phyloP scores from a whole-genome alignment of 1,284 basidiomycete genomes.

The Polyporus tsugae region DNA sequence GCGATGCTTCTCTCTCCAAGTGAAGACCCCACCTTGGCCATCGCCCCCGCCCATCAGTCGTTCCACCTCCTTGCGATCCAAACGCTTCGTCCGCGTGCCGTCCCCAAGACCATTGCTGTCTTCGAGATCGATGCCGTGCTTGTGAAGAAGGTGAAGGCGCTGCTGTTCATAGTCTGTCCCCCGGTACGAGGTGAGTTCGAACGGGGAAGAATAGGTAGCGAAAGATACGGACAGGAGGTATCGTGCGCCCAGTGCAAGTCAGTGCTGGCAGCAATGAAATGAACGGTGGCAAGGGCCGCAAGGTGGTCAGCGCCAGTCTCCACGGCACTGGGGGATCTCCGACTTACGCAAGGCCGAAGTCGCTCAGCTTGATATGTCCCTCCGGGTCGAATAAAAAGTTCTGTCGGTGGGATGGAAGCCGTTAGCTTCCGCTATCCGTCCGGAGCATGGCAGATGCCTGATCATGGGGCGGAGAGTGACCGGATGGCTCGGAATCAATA shows the following conservation, averaged over 20 bases:
- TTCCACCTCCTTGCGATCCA: conserved; percentile 83
- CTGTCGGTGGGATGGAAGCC: conserved; percentile 52
- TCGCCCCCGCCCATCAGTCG: conserved; percentile 81
- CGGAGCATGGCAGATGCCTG: conserved; percentile 20
- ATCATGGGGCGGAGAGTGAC: conserved; percentile 29
- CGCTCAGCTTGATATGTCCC: conserved; percentile 94
- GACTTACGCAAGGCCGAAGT: conserved; percentile 93
- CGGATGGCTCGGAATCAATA: conserved; percentile 34
- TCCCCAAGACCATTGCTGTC: conserved; percentile 71
- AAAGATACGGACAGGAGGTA: conserved; percentile 72
- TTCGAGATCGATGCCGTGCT: conserved; percentile 95
- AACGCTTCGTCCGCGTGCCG: conserved; percentile 72
- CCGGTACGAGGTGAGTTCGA: conserved; percentile 26
- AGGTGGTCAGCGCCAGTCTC: conserved; percentile 18
- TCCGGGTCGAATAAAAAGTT: conserved; percentile 95
- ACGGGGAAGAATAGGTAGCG: conserved; percentile 21
- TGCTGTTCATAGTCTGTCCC: conserved; percentile 92
- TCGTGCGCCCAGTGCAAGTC: conserved; percentile 94
- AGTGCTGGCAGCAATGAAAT: conserved; percentile 55
- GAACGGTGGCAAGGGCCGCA: conserved; percentile 18
- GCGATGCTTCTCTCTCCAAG: conserved; percentile 94
- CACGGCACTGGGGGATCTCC: conserved; percentile 19
- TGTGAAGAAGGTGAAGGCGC: conserved; percentile 86
- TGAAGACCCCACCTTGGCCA: conserved; percentile 83
- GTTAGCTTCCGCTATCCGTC: conserved; percentile 36